Evolutionary conservation across 139 green algal species (phyloP), one percentile per base, ranked within the genome.

Genomic region (Chlamydomonas incerta): DNA sequence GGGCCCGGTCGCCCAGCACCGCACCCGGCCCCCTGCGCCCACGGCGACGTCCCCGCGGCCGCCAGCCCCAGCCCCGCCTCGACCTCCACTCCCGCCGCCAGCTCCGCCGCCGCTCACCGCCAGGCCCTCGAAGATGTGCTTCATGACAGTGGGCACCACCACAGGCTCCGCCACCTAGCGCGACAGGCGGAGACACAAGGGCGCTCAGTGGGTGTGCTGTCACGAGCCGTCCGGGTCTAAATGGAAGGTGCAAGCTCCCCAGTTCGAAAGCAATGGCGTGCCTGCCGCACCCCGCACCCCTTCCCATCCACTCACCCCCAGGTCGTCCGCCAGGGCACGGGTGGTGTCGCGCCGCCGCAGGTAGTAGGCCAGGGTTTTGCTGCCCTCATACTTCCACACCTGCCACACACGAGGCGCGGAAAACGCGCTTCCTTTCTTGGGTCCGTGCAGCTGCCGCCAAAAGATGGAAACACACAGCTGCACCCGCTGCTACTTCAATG

Each of bases 371-470:
- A 96, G 87, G 9, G 93, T 96, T 29, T 93, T 90, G 77, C 65
- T 85, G 57, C 93, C 96, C 86, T 98, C 88, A 60, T 96, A 98
- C 69, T 89, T 84, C 96, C 96, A 98, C 70, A 95, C 89, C 93
- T 47, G 67, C 33, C 41, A 8, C 5, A 5, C 41, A 8, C 41
- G 41, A 50, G 6, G 8, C 6, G 6, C 5, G 41, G 6, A 50
- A 50, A 50, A 50, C 41, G 8, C n/a, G n/a, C n/a, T n/a, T n/a
- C n/a, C n/a, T n/a, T n/a, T n/a, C n/a, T n/a, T n/a, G n/a, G n/a
- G n/a, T n/a, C n/a, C n/a, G n/a, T n/a, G n/a, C n/a, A n/a, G n/a
- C n/a, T n/a, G n/a, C n/a, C n/a, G n/a, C n/a, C n/a, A n/a, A n/a
- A n/a, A n/a, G n/a, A n/a, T n/a, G n/a, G n/a, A n/a, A n/a, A n/a